Conservation (phyloP, 345 rosid species). For the Rhizophora apiculata region DNA sequence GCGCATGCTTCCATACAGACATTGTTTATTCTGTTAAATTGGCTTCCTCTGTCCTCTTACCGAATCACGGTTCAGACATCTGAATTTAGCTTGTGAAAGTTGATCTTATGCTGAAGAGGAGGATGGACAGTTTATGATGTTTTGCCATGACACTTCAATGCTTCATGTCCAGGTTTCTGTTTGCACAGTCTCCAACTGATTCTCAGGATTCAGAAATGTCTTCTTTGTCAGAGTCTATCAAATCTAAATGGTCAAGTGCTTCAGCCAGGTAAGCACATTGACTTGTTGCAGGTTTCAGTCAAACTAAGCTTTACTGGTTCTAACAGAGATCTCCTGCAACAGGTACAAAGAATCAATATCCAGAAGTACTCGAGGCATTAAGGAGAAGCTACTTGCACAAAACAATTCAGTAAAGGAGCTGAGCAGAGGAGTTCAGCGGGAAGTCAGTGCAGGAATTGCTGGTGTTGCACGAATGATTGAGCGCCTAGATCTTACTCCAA, state of each 20-base stretch:
- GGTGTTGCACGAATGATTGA: constrained; percentile 80
- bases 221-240: constrained; percentile 70
- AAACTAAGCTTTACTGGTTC: background rate
- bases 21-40: background rate
- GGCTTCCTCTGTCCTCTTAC: background rate
- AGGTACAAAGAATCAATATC: constrained; percentile 86
- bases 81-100: too few species aligned
- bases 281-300: background rate
- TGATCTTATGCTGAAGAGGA: too few species aligned
- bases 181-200: constrained; percentile 24
- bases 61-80: too few species aligned
- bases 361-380: constrained; percentile 68
- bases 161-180: constrained; percentile 26
- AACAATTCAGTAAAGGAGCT: constrained; percentile 80
- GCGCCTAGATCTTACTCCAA: constrained; percentile 63
- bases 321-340: constrained; percentile 11
- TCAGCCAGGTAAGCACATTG: constrained; percentile 51
- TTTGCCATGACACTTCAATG: background rate
- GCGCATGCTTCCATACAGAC: background rate
- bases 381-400: constrained; percentile 77
- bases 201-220: constrained; percentile 31
- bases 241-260: constrained; percentile 65
- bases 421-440: constrained; percentile 84
- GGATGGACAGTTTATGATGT: background rate
- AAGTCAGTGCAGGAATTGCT: constrained; percentile 85